Base-by-base conservation (phyloP, 192 early-diverging fungal genomes). In the Backusella tarrabulga region DNA sequence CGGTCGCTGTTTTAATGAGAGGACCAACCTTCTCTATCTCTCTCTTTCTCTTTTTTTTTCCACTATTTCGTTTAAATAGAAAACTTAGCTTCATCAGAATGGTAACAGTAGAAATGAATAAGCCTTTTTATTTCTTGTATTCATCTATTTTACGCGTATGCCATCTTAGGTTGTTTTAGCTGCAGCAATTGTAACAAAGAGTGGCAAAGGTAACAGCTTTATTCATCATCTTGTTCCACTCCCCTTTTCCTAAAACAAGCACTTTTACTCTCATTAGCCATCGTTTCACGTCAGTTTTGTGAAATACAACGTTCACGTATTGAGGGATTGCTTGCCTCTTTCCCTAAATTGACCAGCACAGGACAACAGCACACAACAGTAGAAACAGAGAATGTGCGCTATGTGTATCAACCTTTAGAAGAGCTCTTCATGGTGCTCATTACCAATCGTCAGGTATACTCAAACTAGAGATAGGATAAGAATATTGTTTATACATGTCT, bases 361-460 rank as follows among this genome's bases (percentile, higher is more conserved):
- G 91, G 90, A 23, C 92, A 98, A 77, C 97, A 99, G 85, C 97
- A 98, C 80, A 98, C 98, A 32, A 98, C 95, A 29, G 92, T 98
- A 32, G 97, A 99, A 79, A 98, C 98, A 0, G 98, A 99, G 32
- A 86, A 94, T 72, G 95, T 99, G 34, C 95, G 98, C 67, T 99
- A 97, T 84, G 96, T 99, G 50, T 99, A 99, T 87, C 98, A 99
- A 84, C 97, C 97, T 12, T 88, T 99, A 35, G 98, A 98, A 50
- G 94, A 97, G 6, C 91, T 98, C 66, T 99, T 93, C 74, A 91
- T 96, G 79, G 95, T 99, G 32, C 88, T 99, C n/a, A 93, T 99
- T 73, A 99, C 98, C 73, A 97, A 95, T 82, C 90, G 90, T 50
- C 93, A 98, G 78, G 82, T 67, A 74, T 38, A 40, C 6, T 2